These are phyloP conservation scores for Acanthamoeba triangularis DNA, from an alignment of 208 protist genomes.

Conservation along the genomic window DNA sequence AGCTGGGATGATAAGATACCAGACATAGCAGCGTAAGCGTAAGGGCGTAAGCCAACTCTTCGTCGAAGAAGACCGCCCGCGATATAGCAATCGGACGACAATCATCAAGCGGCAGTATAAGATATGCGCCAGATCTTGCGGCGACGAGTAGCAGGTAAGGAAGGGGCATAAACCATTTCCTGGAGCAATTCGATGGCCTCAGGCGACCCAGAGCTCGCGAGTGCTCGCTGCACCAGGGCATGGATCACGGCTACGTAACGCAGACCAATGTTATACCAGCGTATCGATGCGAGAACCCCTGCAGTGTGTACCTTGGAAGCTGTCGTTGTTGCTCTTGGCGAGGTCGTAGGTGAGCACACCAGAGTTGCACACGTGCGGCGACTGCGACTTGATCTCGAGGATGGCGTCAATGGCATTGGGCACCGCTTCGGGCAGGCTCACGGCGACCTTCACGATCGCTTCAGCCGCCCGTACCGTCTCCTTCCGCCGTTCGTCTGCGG, in stretches of 20 bases:
- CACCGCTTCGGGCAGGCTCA: background rate
- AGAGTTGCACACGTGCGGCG: background rate
- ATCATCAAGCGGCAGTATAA: too few relatives aligned
- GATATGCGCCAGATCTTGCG: background rate
- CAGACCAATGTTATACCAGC: background rate
- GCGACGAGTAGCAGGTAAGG: background rate
- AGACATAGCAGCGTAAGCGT: too few relatives aligned
- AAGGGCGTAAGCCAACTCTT: too few relatives aligned
- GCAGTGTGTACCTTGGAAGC: background rate
- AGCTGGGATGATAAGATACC: background rate
- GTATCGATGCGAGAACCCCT: background rate
- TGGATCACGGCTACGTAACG: background rate
- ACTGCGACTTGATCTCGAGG: background rate
- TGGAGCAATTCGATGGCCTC: background rate
- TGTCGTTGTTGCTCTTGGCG: background rate
- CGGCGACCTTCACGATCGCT: background rate
- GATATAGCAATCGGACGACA: too few relatives aligned
- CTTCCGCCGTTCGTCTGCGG: background rate
- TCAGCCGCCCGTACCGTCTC: background rate
- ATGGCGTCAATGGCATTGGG: background rate
- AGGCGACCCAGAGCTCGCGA: background rate
- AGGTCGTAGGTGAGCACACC: background rate
- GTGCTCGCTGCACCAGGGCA: background rate
- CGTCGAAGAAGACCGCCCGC: too few relatives aligned
- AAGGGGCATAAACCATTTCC: background rate